Conservation (phyloP, 768 basidiomycete genomes). For the Leccinellum luteum region DNA sequence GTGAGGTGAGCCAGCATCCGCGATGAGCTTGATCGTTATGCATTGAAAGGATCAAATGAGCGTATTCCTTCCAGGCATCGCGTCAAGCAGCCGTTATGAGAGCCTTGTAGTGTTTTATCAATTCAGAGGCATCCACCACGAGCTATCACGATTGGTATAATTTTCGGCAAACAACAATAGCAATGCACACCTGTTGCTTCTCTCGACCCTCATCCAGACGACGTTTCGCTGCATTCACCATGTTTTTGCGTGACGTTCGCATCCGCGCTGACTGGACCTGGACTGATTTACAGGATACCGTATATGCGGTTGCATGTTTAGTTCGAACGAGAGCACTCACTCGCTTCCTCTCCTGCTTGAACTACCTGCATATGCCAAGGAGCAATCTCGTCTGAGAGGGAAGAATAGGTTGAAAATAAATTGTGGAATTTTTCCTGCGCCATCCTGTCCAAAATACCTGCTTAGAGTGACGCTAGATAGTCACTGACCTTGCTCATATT, state of each 20-base stretch:
- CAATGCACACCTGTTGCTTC: conserved; percentile 33
- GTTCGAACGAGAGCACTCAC: conserved; percentile 25
- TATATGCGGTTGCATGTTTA: conserved; percentile 4
- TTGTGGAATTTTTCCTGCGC: conserved; percentile 22
- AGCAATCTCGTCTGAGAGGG: conserved; percentile 33
- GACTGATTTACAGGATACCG: conserved; percentile 20
- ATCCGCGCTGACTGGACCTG: conserved; percentile 31
- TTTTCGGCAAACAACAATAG: not conserved
- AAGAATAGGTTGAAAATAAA: conserved; percentile 23
- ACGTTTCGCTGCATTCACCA: conserved; percentile 33
- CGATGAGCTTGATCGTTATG: not conserved
- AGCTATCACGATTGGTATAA: conserved; percentile 24
- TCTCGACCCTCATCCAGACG: conserved; percentile 38
- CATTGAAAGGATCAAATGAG: not conserved
- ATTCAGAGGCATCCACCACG: conserved; percentile 36
- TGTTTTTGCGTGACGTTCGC: conserved; percentile 33
- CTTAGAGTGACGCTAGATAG: not conserved
- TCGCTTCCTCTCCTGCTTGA: conserved; percentile 31
- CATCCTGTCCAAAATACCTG: conserved; percentile 6
- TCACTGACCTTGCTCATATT: conserved; percentile 16
- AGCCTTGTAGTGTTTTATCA: conserved; percentile 44
- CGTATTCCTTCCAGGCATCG: conserved; percentile 3
- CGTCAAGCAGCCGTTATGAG: conserved; percentile 28
- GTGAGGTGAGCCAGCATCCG: not conserved
- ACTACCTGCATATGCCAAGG: conserved; percentile 30